phyloP scores from a whole-genome alignment of 495 filamentous ascomycete genomes.

The Aspergillus ellipticus region DNA sequence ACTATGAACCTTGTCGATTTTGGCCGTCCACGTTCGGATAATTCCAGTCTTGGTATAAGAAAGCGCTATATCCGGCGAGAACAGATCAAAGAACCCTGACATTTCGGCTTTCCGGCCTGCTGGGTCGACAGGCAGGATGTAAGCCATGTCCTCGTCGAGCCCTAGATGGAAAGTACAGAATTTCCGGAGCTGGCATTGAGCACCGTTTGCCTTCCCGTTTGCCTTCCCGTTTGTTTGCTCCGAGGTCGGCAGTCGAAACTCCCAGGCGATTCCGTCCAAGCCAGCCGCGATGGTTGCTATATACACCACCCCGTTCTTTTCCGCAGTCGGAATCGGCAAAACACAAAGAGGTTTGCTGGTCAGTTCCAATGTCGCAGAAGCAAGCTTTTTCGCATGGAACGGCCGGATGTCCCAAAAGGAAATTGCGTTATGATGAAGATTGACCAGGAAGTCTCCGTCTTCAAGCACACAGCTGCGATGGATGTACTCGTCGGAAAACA shows the following conservation, averaged over 20 bases:
- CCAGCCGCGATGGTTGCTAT: slow-evolving; percentile 80
- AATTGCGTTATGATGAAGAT: slow-evolving; percentile 72
- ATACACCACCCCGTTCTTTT: slow-evolving; percentile 51
- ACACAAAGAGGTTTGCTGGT: slow-evolving; percentile 78
- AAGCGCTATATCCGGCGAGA: slow-evolving; percentile 82
- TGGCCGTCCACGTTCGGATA: slow-evolving; percentile 82
- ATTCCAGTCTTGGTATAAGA: slow-evolving; percentile 76
- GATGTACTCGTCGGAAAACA: slow-evolving; percentile 71
- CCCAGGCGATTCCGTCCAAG: slow-evolving; percentile 83
- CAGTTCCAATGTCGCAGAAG: slow-evolving; percentile 55
- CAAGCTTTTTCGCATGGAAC: slow-evolving; percentile 52
- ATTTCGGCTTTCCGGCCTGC: slow-evolving; percentile 68
- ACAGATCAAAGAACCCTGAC: slow-evolving; percentile 82
- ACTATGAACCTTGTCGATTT: slow-evolving; percentile 53
- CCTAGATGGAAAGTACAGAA: slow-evolving; percentile 72
- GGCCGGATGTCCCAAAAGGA: slow-evolving; percentile 76
- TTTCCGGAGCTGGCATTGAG: slow-evolving; percentile 49
- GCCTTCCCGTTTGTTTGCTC: slow-evolving; percentile 19
- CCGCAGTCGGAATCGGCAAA: slow-evolving; percentile 65
- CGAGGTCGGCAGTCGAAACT: slow-evolving; percentile 50
- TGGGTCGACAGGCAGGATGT: slow-evolving; percentile 86
- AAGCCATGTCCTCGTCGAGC: slow-evolving; percentile 68
- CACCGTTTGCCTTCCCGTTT: slow-evolving; percentile 20
- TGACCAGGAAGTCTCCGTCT: slow-evolving; percentile 73
- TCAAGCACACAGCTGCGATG: slow-evolving; percentile 76